These are phyloP conservation scores for Bipolaris oryzae DNA, from an alignment of 2,329 filamentous ascomycete species.

Conservation along the genomic window DNA sequence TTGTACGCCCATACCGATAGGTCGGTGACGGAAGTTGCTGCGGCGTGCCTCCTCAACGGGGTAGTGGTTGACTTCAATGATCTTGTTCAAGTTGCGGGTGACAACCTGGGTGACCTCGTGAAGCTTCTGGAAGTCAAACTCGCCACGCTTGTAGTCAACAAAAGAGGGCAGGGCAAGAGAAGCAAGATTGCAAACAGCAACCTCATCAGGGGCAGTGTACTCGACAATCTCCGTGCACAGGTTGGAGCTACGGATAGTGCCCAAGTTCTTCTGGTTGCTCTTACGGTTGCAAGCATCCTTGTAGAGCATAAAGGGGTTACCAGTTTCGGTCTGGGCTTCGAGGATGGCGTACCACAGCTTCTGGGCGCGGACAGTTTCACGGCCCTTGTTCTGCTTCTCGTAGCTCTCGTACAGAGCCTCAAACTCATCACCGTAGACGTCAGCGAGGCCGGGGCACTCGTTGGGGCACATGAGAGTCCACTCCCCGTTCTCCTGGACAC, in stretches of 20 bases:
- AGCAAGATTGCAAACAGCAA: conserved; percentile 97
- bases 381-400: conserved; percentile 84
- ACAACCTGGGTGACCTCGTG: conserved; percentile 94
- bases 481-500: conserved; percentile 92
- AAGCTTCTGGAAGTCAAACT: conserved; percentile 95
- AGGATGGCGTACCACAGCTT: conserved; percentile 99
- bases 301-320: conserved; percentile 99
- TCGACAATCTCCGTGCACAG: conserved; percentile 98
- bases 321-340: conserved; percentile 97
- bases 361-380: conserved; percentile 92
- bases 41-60: conserved; percentile 92
- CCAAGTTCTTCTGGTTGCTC: conserved; percentile 99
- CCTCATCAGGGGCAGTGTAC: conserved; percentile 96
- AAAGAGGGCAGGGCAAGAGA: conserved; percentile 91
- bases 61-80: conserved; percentile 98
- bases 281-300: conserved; percentile 98
- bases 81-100: conserved; percentile 94
- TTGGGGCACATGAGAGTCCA: conserved; percentile 99
- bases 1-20: conserved; percentile 95
- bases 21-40: conserved; percentile 96
- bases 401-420: conserved; percentile 91
- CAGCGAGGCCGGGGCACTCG: conserved; percentile 91
- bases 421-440: conserved; percentile 97
- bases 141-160: conserved; percentile 82
- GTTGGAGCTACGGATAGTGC: conserved; percentile 98